A percentile compares a stretch with the other conserved stretches of the same genome.
Conservation (phyloP, 495 filamentous ascomycete species). For the Daldinia bambusicola region DNA sequence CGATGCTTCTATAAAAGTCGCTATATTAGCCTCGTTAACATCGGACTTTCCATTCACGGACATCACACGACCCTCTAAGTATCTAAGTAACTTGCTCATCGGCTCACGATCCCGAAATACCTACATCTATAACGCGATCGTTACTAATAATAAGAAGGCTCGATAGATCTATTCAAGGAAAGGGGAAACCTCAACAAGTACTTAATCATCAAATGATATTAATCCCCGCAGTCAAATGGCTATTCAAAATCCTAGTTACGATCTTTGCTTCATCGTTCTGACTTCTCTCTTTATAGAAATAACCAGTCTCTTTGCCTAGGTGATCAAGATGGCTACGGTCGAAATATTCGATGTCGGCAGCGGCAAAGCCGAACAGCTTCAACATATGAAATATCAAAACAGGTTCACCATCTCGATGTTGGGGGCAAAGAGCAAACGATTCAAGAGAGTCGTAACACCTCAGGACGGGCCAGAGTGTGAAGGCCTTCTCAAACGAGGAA, state of each 20-base stretch:
- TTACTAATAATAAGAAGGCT: background rate
- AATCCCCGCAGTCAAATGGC: background rate
- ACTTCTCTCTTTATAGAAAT: background rate
- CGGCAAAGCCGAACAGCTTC: constrained; percentile 1
- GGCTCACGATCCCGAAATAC: background rate
- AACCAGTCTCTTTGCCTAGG: background rate
- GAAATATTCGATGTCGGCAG: constrained; percentile 12
- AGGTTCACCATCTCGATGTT: background rate
- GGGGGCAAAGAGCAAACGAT: background rate
- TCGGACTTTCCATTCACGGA: background rate
- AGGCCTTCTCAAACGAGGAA: background rate
- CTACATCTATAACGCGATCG: background rate
- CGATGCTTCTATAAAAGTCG: background rate
- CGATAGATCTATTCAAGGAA: background rate
- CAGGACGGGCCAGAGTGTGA: constrained; percentile 2
- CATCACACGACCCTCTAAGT: constrained; percentile 1
- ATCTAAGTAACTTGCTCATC: constrained; percentile 2
- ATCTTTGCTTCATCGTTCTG: background rate
- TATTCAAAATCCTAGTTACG: background rate
- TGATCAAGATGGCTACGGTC: constrained; percentile 10
- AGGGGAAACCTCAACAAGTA: background rate
- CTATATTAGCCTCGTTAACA: background rate
- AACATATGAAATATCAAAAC: background rate
- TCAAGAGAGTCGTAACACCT: background rate
- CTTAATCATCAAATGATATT: background rate